These are phyloP conservation scores for Cryptosporidium meleagridis DNA, from an alignment of 169 alveolate species.

Conservation along the genomic window DNA sequence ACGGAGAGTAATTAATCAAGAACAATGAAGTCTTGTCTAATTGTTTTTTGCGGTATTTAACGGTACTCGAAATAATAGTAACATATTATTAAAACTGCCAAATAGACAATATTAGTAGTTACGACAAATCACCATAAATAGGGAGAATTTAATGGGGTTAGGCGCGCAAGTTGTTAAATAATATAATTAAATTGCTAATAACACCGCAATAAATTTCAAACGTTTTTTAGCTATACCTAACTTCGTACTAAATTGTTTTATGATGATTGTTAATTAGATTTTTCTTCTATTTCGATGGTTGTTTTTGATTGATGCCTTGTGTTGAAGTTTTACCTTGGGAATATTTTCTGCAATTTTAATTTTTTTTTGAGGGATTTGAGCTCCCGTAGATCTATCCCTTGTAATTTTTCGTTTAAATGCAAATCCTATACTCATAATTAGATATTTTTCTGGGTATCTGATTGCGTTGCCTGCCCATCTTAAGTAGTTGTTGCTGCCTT, in stretches of 20 bases:
- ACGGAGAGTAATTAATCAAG: background rate
- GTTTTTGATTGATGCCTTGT: background rate
- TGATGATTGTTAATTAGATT: background rate
- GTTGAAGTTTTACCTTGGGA: slow-evolving; percentile 11
- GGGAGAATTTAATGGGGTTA: background rate
- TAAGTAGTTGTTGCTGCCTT: background rate
- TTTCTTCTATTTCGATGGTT: background rate
- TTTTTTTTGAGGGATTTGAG: background rate
- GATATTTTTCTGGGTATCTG: slow-evolving; percentile 18
- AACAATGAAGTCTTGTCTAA: background rate
- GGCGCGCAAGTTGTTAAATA: background rate
- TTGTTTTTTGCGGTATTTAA: slow-evolving; percentile 1
- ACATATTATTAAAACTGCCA: background rate
- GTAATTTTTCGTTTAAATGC: slow-evolving; percentile 16
- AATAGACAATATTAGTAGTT: background rate
- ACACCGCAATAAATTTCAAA: background rate
- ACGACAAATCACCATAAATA: background rate
- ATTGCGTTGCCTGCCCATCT: slow-evolving; percentile 49
- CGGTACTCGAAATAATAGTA: background rate
- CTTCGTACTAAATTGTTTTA: background rate
- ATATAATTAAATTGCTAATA: background rate
- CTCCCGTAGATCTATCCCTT: background rate
- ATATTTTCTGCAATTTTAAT: slow-evolving; percentile 17
- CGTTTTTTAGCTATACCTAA: background rate
- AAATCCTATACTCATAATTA: slow-evolving; percentile 61